Base-by-base conservation (phyloP, 1,284 basidiomycete genomes). In the Vanrija sp. region DNA sequence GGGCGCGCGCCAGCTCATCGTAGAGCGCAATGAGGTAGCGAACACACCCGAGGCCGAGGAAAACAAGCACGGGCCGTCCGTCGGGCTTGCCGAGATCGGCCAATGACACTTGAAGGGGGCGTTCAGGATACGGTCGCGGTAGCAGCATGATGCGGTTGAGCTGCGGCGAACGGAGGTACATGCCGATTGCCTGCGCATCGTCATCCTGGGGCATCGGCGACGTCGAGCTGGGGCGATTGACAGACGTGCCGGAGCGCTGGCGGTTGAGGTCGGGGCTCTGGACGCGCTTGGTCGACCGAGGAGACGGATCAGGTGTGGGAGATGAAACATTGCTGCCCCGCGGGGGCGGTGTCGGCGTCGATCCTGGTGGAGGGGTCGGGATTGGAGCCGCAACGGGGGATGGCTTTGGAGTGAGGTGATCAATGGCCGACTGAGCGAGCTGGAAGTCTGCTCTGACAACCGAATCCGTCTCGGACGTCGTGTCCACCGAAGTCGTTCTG, bases 11-110 rank as follows among this genome's bases (percentile, higher is more conserved):
- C 82, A 98, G 87, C 69, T 98, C 95, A 71, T 98, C 94, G 72
- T 95, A 98, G 38, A 98, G 76, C 6, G 89, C 93, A 78, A 96
- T 87, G 51, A 98, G 82, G 73, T 98, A 93, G 27, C 95, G 82
- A 6, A 98, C 94, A 66, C 90, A 92, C 4, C 95, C 94, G 25
- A 98, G 73, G 0, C 95, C 95, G 50, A 98, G 82, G 71, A 95
- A 98, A 10, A 98, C 82, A 42, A 98, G 77, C 12, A 98, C 83
- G 0, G 94, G 92, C 66, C 84, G 84, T 1, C 95, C 95, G 19
- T 80, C 82, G 0, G 85, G 81, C 54, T 82, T 83, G 1, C 95
- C 95, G 47, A 98, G 81, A 68, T 98, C 94, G 3, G 94, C 92
- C 16, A 95, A 79, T 54, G 94, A 97, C 49, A 98, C 88, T n/a